Evolutionary conservation across 441 rosid genomes (phyloP).

Genomic region (Adansonia grandidieri): DNA sequence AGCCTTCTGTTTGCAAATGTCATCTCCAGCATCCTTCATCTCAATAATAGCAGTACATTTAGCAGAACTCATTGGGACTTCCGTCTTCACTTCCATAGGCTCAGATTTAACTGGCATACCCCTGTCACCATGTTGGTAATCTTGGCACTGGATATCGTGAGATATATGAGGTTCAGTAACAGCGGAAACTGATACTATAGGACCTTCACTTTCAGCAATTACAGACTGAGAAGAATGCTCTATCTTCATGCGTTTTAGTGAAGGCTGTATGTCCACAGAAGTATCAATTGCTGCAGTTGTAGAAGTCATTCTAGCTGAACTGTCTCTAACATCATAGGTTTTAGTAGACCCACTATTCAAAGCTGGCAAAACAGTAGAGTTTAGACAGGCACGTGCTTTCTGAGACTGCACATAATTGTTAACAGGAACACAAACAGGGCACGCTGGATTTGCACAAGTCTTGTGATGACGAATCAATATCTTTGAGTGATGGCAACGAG

Average conservation of each 20-base stretch:
- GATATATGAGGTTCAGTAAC: constrained; percentile 47
- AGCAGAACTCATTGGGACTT: constrained; percentile 54
- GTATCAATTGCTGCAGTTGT: constrained; percentile 52
- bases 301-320: constrained; percentile 46
- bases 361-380: constrained; percentile 44
- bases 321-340: constrained; percentile 50
- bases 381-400: constrained; percentile 56
- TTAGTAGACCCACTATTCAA: constrained; percentile 48
- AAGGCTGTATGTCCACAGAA: constrained; percentile 73
- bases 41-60: constrained; percentile 55
- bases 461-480: constrained; percentile 74
- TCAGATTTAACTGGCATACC: constrained; percentile 59
- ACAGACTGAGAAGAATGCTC: constrained; percentile 65
- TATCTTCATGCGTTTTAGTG: constrained; percentile 85
- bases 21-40: constrained; percentile 55
- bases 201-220: constrained; percentile 52
- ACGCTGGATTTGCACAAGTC: constrained; percentile 65
- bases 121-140: constrained; percentile 47
- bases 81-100: constrained; percentile 66
- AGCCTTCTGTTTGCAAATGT: constrained; percentile 49
- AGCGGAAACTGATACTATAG: constrained; percentile 51
- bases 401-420: constrained; percentile 57
- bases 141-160: constrained; percentile 57
- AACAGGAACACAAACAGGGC: constrained; percentile 98
- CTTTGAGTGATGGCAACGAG: constrained; percentile 84